Conservation (phyloP, 2,329 filamentous ascomycete genomes). For the Aspergillus pseudonomiae region DNA sequence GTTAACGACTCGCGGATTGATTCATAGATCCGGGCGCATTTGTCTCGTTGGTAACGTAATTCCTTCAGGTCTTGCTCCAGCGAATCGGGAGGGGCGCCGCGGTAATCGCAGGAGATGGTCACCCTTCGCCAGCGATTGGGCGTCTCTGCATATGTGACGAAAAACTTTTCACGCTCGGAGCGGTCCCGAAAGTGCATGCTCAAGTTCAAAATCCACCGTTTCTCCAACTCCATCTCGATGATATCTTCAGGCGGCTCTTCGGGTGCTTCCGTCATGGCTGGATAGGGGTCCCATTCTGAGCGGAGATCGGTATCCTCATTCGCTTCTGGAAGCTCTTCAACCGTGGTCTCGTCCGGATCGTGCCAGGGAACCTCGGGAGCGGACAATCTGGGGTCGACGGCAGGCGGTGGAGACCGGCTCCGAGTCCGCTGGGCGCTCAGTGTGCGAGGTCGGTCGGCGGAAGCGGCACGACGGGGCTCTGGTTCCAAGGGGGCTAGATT, state of each 20-base stretch:
- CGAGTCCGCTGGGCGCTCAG: slow-evolving; percentile 48
- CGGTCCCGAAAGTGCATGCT: slow-evolving; percentile 98
- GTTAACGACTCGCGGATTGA: slow-evolving; percentile 86
- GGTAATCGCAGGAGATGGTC: slow-evolving; percentile 92
- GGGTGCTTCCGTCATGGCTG: slow-evolving; percentile 29
- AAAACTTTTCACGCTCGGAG: slow-evolving; percentile 94
- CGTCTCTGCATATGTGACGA: slow-evolving; percentile 86
- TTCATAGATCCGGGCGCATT: slow-evolving; percentile 90
- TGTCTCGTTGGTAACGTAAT: slow-evolving; percentile 84
- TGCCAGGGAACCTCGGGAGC: slow-evolving; percentile 46
- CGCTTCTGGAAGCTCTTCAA: slow-evolving; percentile 34
- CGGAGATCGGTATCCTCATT: slow-evolving; percentile 32
- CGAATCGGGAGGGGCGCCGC: slow-evolving; percentile 75
- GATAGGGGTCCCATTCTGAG: slow-evolving; percentile 32
- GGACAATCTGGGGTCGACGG: slow-evolving; percentile 42
- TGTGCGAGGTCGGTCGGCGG: slow-evolving; percentile 52
- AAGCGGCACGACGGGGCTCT: slow-evolving; percentile 68
- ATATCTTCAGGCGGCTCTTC: slow-evolving; percentile 35
- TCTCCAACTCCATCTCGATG: slow-evolving; percentile 80
- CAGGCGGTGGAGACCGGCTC: slow-evolving; percentile 46
- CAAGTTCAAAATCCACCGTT: slow-evolving; percentile 91
- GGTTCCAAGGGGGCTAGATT: slow-evolving; percentile 69
- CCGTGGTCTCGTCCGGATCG: slow-evolving; percentile 34
- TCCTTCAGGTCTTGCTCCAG: slow-evolving; percentile 80
- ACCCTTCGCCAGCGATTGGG: slow-evolving; percentile 81